Evolutionary conservation across 345 rosid species (phyloP), one percentile per base, ranked within the genome.

Genomic region (Geranium rotundifolium): DNA sequence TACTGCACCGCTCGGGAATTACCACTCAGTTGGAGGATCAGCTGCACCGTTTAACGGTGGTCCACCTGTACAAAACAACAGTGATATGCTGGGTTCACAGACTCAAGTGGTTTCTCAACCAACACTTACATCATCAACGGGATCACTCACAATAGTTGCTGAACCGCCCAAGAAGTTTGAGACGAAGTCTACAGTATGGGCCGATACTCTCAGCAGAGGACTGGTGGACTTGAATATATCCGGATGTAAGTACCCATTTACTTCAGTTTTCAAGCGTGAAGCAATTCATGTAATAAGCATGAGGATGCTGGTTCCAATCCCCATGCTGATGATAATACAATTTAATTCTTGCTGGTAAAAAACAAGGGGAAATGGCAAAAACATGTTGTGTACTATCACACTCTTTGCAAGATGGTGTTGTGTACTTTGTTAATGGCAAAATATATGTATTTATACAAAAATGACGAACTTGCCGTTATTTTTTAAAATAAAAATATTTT

Each of bases 201-300:
- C 93, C 12, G 98, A 89, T 67, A 92, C 98, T 41, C 80, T 92
- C 72, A 92, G 85, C 77, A 82, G 91, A 65, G 98, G 98, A 63
- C 85, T 92, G 6, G 96, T 92, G 52, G 82, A 92, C 78, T 83
- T 92, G 71, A 92, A 92, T 71, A 92, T 92, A 64, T 92, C 96
- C 65, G 98, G 98, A 76, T 71, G 98, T 92, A 73, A 87, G 96
- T 73, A 19, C 74, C 65, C 67, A 54, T 46, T 46, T 20, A 14
- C 19, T 27, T 46, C 4, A 17, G 0, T 64, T 62, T 7, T 9
- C 52, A 46, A 46, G 16, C 52, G 27, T 23, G 27, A 23, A 23
- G 27, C 27, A 23, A 23, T 23, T 23, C 27, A 23, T 23, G 27
- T 23, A 23, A 23, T 23, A 23, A 23, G 27, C 27, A 23, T 23